Evolutionary conservation across 2,329 filamentous ascomycete genomes (phyloP), one percentile per base, ranked within the genome.

Genomic region (Aspergillus latus): DNA sequence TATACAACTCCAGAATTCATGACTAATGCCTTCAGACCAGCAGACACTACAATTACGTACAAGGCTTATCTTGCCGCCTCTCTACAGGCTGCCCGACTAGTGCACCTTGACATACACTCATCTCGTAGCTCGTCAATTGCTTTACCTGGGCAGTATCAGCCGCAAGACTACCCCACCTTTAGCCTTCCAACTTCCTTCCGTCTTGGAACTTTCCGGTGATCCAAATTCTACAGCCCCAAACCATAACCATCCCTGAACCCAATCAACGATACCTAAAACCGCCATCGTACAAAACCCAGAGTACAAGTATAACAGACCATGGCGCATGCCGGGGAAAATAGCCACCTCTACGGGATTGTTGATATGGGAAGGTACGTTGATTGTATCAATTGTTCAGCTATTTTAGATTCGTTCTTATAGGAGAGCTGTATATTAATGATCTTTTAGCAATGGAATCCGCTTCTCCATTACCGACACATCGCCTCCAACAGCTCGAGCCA

Each of bases 381-480:
- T 11, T n/a, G 9, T 21, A 30, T 6, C 5, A 26, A 4, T 29
- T 21, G 3, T 29, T n/a, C 45, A 48, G 21, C 21, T 21, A n/a
- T 9, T 16, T 26, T 9, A 16, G 42, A 44, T 2, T 7, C 42
- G 4, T 26, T 16, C 13, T 11, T 9, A 2, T 4, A 21, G 5
- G 49, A 45, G 7, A 16, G 28, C 9, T 6, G 15, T 3, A 39
- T n/a, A 15, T 9, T 50, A 21, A 45, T 36, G 13, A 49, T 28
- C 26, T 39, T 32, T 21, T 21, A 73, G 91, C 78, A 97, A 96
- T 78, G 92, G 92, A 66, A 93, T 96, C 66, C 90, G 92, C 54
- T 96, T 96, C 79, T 93, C 90, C 45, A 90, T 96, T 66, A 90
- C 91, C 7, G 86, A 91, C 62, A 81, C 95, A n/a, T 82, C 86